Conservation (phyloP, 176 grass and related monocot species). For the bread wheat (Triticum aestivum) region DNA sequence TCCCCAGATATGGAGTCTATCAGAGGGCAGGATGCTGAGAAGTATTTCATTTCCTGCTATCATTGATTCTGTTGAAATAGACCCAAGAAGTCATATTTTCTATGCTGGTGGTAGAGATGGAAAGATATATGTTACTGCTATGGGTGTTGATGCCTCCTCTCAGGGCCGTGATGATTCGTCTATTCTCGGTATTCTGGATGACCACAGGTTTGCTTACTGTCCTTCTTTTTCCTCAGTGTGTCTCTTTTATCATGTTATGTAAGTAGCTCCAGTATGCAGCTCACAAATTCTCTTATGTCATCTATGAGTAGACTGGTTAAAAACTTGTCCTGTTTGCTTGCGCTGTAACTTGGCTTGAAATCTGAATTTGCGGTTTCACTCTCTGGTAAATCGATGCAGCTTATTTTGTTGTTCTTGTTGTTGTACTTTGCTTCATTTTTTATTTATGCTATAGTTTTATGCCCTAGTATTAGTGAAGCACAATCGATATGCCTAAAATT, state of each 20-base stretch:
- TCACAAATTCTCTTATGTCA: not conserved
- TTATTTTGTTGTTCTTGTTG: not conserved
- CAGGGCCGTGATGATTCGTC: constrained; percentile 39
- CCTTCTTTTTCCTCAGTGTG: constrained; percentile 23
- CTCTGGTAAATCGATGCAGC: not conserved
- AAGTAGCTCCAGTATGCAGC: not conserved
- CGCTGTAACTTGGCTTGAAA: not conserved
- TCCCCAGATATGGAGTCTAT: constrained; percentile 78
- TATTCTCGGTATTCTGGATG: constrained; percentile 64
- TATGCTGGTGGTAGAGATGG: constrained; percentile 92
- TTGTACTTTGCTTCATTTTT: not conserved
- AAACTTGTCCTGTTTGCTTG: not conserved
- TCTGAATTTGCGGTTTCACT: not conserved
- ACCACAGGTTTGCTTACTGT: constrained; percentile 56
- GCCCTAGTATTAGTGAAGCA: not conserved
- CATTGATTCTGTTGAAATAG: constrained; percentile 55
- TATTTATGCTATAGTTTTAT: not conserved
- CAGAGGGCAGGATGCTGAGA: constrained; percentile 66
- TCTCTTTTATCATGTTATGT: not conserved
- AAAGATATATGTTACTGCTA: constrained; percentile 82
- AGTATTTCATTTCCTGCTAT: constrained; percentile 64
- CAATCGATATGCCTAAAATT: not conserved
- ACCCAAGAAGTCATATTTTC: constrained; percentile 77
- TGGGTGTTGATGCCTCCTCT: constrained; percentile 63
- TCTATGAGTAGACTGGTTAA: not conserved